Percentiles rank a stretch among this genome's conserved stretches.
These are phyloP conservation scores for Choanephora cucurbitarum DNA, from an alignment of 371 early-diverging fungal genomes.

Conservation along the genomic window DNA sequence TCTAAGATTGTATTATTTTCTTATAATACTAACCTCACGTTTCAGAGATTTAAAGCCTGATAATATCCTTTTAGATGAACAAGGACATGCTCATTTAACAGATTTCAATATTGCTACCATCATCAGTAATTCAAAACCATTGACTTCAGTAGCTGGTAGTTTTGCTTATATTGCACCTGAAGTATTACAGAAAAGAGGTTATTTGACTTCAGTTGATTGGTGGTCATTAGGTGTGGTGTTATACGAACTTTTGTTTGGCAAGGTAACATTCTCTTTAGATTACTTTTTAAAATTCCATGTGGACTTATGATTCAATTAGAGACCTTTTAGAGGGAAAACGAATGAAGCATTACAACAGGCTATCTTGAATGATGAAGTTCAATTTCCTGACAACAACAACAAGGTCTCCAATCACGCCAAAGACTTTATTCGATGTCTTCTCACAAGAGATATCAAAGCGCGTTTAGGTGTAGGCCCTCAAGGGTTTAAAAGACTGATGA, in stretches of 20 bases:
- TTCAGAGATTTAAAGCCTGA: conserved; percentile 90
- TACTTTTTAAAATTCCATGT: too few species aligned
- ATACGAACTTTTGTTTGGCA: conserved; percentile 52
- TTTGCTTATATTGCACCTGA: conserved; percentile 86
- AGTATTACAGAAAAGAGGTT: conserved; percentile 70
- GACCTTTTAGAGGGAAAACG: conserved; percentile 84
- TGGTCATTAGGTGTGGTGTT: conserved; percentile 88
- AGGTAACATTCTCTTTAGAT: conserved; percentile 54
- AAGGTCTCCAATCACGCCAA: conserved; percentile 57
- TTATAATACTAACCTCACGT: conserved; percentile 5
- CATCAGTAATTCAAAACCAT: conserved; percentile 30
- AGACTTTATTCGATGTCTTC: conserved; percentile 57
- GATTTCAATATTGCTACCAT: conserved; percentile 88
- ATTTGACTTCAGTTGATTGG: conserved; percentile 79
- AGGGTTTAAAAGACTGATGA: conserved; percentile 55
- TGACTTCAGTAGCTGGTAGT: conserved; percentile 76
- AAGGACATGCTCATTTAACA: conserved; percentile 86
- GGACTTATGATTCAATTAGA: conserved; percentile 38
- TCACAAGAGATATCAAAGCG: conserved; percentile 59
- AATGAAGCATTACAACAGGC: conserved; percentile 74
- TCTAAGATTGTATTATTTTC: background rate
- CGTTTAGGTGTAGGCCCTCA: conserved; percentile 62
- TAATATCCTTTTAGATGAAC: conserved; percentile 85
- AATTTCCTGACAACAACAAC: conserved; percentile 59
- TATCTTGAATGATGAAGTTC: conserved; percentile 60